Conservation (phyloP, 2,329 filamentous ascomycete species). For the Coniochaeta prunicola region DNA sequence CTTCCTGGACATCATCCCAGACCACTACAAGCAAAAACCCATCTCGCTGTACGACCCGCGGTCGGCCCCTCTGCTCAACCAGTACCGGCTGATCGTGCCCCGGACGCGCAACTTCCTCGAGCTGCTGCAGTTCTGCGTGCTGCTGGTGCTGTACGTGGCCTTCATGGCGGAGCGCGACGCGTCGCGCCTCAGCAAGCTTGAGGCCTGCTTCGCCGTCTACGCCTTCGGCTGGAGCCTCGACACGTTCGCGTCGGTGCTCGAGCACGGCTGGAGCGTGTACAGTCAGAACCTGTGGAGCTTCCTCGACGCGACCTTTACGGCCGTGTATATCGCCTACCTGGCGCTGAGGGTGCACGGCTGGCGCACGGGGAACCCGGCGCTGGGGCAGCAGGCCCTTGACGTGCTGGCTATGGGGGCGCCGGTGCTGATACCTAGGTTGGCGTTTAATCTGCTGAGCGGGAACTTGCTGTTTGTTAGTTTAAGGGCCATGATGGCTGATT, state of each 20-base stretch:
- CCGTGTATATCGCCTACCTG: constrained; percentile 64
- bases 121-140: constrained; percentile 62
- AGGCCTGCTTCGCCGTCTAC: constrained; percentile 65
- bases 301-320: constrained; percentile 70
- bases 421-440: constrained; percentile 68
- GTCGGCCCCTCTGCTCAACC: constrained; percentile 69
- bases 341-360: constrained; percentile 60
- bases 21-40: constrained; percentile 77
- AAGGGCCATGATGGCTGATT: constrained; percentile 79
- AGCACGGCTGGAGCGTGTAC: constrained; percentile 71
- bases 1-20: constrained; percentile 77
- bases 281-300: constrained; percentile 88
- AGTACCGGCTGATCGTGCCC: constrained; percentile 78
- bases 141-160: constrained; percentile 61
- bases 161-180: constrained; percentile 65
- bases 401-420: constrained; percentile 74
- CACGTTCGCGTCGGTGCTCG: constrained; percentile 68
- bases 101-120: constrained; percentile 71
- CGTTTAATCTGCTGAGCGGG: constrained; percentile 76
- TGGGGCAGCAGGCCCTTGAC: constrained; percentile 63
- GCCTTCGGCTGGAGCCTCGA: constrained; percentile 73
- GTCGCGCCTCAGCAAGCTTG: constrained; percentile 46
- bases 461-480: constrained; percentile 79
- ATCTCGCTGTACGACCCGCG: constrained; percentile 76
- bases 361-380: constrained; percentile 35